Conservation (phyloP, 2,329 filamentous ascomycete species). For the Cryphonectria radicalis region DNA sequence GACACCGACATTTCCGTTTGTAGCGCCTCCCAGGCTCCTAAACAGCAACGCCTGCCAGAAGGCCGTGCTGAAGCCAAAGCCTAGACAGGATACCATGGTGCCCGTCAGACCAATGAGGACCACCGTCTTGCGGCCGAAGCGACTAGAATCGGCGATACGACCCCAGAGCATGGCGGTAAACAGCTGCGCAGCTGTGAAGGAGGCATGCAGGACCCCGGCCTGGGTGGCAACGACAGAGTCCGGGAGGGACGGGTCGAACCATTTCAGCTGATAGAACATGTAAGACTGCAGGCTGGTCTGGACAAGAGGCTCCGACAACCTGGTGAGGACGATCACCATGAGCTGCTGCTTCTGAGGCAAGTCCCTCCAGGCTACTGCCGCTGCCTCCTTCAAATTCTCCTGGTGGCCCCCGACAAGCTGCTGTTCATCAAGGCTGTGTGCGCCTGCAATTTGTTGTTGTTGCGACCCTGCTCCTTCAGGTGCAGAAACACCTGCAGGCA, state of each 20-base stretch:
- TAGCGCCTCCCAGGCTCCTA: slow-evolving; percentile 65
- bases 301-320: slow-evolving; percentile 80
- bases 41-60: slow-evolving; percentile 68
- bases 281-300: slow-evolving; percentile 77
- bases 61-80: slow-evolving; percentile 70
- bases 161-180: slow-evolving; percentile 85
- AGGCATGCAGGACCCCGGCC: slow-evolving; percentile 76
- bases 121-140: slow-evolving; percentile 75
- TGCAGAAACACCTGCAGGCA: background rate
- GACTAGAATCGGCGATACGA: slow-evolving; percentile 65
- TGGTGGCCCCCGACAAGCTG: background rate
- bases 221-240: slow-evolving; percentile 73
- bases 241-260: slow-evolving; percentile 62
- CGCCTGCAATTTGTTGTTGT: background rate
- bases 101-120: slow-evolving; percentile 77
- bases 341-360: slow-evolving; percentile 80
- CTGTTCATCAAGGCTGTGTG: background rate
- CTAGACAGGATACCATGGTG: slow-evolving; percentile 65
- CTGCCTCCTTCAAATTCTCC: slow-evolving; percentile 32
- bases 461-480: background rate
- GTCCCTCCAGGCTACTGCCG: slow-evolving; percentile 68
- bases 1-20: slow-evolving; percentile 77
- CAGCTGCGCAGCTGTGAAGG: slow-evolving; percentile 83
- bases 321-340: slow-evolving; percentile 74
- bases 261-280: slow-evolving; percentile 87